phyloP scores from a whole-genome alignment of 768 basidiomycete species.

The Tylopilus intermedius region DNA sequence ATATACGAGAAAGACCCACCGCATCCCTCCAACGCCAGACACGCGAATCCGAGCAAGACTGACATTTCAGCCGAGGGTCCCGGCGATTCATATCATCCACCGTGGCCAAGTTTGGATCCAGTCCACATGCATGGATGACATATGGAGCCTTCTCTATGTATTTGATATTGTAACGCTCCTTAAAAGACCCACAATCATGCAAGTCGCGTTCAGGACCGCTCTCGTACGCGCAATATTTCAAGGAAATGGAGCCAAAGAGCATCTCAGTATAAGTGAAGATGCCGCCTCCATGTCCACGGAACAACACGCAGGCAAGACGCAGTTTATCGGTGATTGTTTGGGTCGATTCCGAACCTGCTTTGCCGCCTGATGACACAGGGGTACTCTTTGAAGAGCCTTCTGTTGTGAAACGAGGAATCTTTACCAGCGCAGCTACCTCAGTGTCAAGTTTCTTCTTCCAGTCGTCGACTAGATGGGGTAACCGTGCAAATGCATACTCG shows the following conservation, averaged over 20 bases:
- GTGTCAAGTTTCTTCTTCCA: neutral
- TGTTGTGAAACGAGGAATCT: neutral
- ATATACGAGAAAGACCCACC: neutral
- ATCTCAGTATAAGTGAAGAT: neutral
- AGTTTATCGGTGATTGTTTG: neutral
- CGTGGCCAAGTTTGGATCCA: slow-evolving; percentile 8
- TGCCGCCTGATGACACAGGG: neutral
- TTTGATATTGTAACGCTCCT: neutral
- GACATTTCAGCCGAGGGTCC: slow-evolving; percentile 4
- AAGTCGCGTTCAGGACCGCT: too few relatives aligned
- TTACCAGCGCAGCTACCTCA: neutral
- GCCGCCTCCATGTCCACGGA: neutral
- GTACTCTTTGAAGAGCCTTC: too few relatives aligned
- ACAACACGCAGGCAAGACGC: slow-evolving; percentile 9
- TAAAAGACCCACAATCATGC: neutral
- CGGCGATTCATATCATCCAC: slow-evolving; percentile 9
- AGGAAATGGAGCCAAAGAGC: neutral
- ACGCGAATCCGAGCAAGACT: neutral
- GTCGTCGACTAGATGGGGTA: neutral
- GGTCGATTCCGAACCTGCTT: neutral
- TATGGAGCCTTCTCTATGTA: neutral
- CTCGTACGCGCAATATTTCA: too few relatives aligned
- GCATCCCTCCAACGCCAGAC: slow-evolving; percentile 10
- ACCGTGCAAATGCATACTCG: neutral
- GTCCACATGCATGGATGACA: slow-evolving; percentile 2